Base-by-base conservation (phyloP, 2,329 filamentous ascomycete species). In the Boeremia lycopersici region DNA sequence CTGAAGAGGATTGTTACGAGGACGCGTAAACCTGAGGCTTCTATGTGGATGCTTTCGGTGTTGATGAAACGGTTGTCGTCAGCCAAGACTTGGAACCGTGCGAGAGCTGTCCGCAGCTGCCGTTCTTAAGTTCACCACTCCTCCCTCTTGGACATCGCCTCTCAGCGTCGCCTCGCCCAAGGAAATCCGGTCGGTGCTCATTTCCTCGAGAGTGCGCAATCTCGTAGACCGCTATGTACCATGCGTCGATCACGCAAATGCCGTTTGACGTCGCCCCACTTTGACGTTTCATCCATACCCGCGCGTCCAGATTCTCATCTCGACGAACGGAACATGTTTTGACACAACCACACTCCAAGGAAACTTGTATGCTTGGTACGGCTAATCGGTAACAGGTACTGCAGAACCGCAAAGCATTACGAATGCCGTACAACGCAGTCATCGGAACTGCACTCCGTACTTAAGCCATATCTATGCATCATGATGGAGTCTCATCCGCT, bases 261-360 rank as follows among this genome's bases (percentile, higher is more conserved):
- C 40, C 47, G 65, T 68, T 68, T 68, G 60, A 57, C 29, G 10
- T 40, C 23, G 63, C 57, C 59, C 57, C 60, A 60, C 62, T 54
- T 47, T 33, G 34, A 48, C 17, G 61, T 67, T 64, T 62, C 60
- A 59, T 8, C 26, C 44, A 28, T 28, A 53, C 44, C 51, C 62
- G 50, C 44, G 50, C 42, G 53, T 47, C 53, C 42, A 47, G 42
- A 48, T 38, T 19, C 23, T 41, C 31, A 38, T 34, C 38, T 47
- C 49, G 31, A 40, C 26, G 30, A 17, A 38, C 17, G 17, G 38
- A 38, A 34, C 13, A 17, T 28, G 25, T 29, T 25, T 38, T 17
- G 25, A 42, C 42, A 42, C 49, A 36, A 26, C 5, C 11, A 47
- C 30, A 19, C 29, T 19, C 7, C 12, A 36, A 36, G 17, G 29